Evolutionary conservation across 2,329 filamentous ascomycete species (phyloP).

Genomic region (Mollisia scopiformis): DNA sequence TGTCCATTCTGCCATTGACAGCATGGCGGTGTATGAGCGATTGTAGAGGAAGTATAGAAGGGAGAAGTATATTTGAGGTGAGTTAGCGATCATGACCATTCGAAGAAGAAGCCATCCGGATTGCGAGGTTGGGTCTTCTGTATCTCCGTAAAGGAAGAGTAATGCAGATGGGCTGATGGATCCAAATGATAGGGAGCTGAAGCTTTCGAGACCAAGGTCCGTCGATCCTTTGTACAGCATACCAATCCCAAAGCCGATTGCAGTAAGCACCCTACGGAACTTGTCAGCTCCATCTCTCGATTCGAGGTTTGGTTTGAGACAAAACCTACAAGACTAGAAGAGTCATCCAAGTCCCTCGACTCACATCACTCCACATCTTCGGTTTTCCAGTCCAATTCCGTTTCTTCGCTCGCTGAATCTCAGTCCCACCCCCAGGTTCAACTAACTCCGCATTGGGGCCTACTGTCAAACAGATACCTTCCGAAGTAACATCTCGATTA

Average conservation of each 20-base stretch:
- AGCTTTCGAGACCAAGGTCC: not conserved
- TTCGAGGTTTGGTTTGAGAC: too few species aligned
- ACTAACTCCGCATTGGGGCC: not conserved
- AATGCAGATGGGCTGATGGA: not conserved
- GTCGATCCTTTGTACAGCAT: not conserved
- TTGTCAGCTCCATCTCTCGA: not conserved
- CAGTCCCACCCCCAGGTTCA: not conserved
- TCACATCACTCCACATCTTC: not conserved
- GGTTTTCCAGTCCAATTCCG: not conserved
- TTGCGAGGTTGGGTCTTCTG: constrained; percentile 27
- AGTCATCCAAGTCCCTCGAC: not conserved
- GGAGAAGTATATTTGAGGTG: constrained; percentile 36
- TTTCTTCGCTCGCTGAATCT: not conserved
- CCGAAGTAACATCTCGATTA: constrained; percentile 32
- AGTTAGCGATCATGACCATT: constrained; percentile 33
- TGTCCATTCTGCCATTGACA: constrained; percentile 11
- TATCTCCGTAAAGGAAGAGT: not conserved
- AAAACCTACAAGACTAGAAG: not conserved
- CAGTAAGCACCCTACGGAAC: not conserved
- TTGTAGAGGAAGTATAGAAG: constrained; percentile 38
- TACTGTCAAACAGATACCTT: constrained; percentile 7
- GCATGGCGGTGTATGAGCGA: constrained; percentile 23
- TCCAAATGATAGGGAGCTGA: not conserved
- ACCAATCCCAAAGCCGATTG: not conserved
- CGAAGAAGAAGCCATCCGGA: not conserved